Conservation (phyloP, 1,284 basidiomycete species). For the Leccinum griseonigrum region DNA sequence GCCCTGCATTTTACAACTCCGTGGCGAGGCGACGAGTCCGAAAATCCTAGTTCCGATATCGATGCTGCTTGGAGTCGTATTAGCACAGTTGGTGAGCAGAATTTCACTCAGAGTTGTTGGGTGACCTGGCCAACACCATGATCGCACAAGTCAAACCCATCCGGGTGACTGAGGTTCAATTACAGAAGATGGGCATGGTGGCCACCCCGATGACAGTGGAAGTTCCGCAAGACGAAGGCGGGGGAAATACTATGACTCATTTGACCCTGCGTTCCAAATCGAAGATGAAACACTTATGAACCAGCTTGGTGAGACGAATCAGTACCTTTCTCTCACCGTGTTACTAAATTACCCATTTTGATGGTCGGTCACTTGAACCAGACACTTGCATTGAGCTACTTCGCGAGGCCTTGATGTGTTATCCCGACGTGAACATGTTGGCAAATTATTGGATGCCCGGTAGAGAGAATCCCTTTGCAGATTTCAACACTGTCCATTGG, state of each 20-base stretch:
- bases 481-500: not conserved
- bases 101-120: not conserved
- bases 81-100: conserved; percentile 1
- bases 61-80: conserved; percentile 13
- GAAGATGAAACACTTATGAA: not conserved
- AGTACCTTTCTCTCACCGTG: not conserved
- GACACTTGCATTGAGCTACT: too few relatives aligned
- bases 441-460: too few relatives aligned
- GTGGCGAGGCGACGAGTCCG: conserved; percentile 5
- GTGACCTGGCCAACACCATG: not conserved
- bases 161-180: conserved; percentile 1
- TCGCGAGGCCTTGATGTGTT: too few relatives aligned
- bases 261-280: not conserved
- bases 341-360: not conserved
- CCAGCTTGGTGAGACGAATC: not conserved
- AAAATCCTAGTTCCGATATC: conserved; percentile 7
- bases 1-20: not conserved
- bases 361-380: too few relatives aligned
- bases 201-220: not conserved
- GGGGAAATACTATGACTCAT: conserved; percentile 10
- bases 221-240: conserved; percentile 4
- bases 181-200: conserved; percentile 4
- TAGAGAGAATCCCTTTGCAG: too few relatives aligned
- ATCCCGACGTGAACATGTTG: too few relatives aligned
- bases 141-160: not conserved